These are phyloP conservation scores for Spinacia oleracea DNA, from an alignment of 179 eudicot genomes.

Conservation along the genomic window DNA sequence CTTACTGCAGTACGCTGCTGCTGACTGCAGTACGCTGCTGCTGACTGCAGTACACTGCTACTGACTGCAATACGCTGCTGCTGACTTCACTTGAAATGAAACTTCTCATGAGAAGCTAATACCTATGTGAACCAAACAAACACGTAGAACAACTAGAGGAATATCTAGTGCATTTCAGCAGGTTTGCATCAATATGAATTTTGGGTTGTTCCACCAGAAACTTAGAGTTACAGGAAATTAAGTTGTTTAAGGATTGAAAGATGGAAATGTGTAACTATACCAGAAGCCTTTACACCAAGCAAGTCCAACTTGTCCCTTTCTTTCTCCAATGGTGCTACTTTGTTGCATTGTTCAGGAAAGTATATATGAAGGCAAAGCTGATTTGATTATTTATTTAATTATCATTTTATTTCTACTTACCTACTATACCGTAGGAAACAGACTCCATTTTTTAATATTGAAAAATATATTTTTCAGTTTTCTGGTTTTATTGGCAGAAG, in stretches of 20 bases:
- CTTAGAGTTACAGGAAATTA: not conserved
- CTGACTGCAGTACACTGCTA: no score
- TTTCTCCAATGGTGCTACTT: not conserved
- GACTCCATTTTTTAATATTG: not conserved
- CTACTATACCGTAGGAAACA: not conserved
- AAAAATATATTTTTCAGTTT: no score
- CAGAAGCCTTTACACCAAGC: not conserved
- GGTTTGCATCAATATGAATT: not conserved
- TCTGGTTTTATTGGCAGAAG: no score
- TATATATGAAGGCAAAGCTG: not conserved
- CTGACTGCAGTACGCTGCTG: no score
- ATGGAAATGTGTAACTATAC: not conserved
- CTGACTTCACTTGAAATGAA: no score
- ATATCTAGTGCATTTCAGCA: not conserved
- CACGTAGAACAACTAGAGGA: not conserved
- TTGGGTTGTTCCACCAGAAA: not conserved
- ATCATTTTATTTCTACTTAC: not conserved
- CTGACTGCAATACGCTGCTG: no score
- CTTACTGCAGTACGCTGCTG: no score
- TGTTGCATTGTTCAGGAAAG: not conserved
- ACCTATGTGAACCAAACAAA: no score
- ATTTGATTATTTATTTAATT: no score
- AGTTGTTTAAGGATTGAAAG: not conserved
- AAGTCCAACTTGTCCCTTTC: not conserved
- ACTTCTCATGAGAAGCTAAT: no score